Percentiles rank a stretch among this genome's conserved stretches.
Evolutionary conservation across 768 basidiomycete genomes (phyloP).

Genomic region (Lactifluus volemus): DNA sequence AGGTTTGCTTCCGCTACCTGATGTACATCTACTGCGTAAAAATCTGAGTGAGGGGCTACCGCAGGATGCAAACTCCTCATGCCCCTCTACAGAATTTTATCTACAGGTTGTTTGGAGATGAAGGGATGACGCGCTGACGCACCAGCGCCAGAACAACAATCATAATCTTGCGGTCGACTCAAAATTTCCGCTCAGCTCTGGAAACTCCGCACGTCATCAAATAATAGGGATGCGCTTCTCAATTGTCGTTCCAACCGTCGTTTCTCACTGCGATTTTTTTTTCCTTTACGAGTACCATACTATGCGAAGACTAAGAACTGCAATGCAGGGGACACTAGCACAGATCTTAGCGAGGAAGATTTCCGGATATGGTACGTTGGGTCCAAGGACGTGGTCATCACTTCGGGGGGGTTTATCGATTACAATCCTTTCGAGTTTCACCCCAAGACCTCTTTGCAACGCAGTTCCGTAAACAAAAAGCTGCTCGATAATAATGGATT

Average conservation of each 20-base stretch:
- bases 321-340: not conserved
- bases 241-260: not conserved
- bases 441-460: not conserved
- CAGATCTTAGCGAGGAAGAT: slow-evolving; percentile 13
- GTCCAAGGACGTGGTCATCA: not conserved
- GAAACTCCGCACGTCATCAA: not conserved
- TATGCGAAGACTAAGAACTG: not conserved
- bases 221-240: not conserved
- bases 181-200: not conserved
- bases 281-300: not conserved
- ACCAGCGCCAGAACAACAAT: not conserved
- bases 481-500: no score
- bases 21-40: slow-evolving; percentile 18
- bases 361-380: slow-evolving; percentile 9
- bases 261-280: not conserved
- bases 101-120: not conserved
- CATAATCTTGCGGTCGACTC: not conserved
- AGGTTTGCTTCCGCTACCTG: slow-evolving; percentile 30
- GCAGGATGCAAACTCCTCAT: not conserved
- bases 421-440: not conserved
- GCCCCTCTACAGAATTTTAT: not conserved
- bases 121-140: not conserved
- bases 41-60: slow-evolving; percentile 21
- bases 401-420: not conserved
- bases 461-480: no score